These are phyloP conservation scores for Anisodus acutangulus DNA, from an alignment of 257 asterid genomes.

Conservation along the genomic window DNA sequence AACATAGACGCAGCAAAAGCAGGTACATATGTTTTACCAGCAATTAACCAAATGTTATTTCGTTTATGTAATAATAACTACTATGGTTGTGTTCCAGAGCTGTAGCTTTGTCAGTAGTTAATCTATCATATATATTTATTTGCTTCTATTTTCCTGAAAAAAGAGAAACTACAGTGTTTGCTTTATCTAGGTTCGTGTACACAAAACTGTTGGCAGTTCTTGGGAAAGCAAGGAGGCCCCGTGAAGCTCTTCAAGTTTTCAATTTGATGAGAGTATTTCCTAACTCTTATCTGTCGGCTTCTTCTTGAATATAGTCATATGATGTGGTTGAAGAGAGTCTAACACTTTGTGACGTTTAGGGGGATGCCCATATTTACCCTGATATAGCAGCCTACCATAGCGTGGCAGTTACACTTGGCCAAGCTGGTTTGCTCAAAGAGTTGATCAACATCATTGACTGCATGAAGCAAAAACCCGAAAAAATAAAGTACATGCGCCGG, in stretches of 20 bases:
- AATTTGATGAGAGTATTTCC: slow-evolving; percentile 79
- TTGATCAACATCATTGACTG: slow-evolving; percentile 66
- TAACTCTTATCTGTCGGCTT: background rate
- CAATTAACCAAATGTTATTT: background rate
- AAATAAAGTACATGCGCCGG: slow-evolving; percentile 54
- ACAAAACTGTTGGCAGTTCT: slow-evolving; percentile 84
- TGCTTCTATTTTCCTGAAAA: background rate
- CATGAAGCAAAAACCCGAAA: slow-evolving; percentile 76
- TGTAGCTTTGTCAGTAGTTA: no score
- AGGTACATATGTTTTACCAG: slow-evolving; percentile 47
- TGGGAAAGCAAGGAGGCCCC: slow-evolving; percentile 72
- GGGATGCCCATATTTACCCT: slow-evolving; percentile 74
- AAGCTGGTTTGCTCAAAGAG: slow-evolving; percentile 85
- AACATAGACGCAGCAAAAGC: slow-evolving; percentile 71
- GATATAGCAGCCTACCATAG: slow-evolving; percentile 96
- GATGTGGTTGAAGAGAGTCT: slow-evolving; percentile 20
- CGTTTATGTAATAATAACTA: background rate
- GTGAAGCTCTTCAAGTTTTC: slow-evolving; percentile 81
- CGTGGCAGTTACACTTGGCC: slow-evolving; percentile 84
- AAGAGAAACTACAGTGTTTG: slow-evolving; percentile 1
- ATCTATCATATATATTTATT: background rate
- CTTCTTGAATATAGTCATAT: slow-evolving; percentile 29
- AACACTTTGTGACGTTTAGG: slow-evolving; percentile 48
- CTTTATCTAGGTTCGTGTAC: slow-evolving; percentile 73
- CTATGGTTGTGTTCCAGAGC: background rate